These are phyloP conservation scores for Ogataea nakhonphanomensis DNA, from an alignment of 805 yeast species.

Conservation along the genomic window DNA sequence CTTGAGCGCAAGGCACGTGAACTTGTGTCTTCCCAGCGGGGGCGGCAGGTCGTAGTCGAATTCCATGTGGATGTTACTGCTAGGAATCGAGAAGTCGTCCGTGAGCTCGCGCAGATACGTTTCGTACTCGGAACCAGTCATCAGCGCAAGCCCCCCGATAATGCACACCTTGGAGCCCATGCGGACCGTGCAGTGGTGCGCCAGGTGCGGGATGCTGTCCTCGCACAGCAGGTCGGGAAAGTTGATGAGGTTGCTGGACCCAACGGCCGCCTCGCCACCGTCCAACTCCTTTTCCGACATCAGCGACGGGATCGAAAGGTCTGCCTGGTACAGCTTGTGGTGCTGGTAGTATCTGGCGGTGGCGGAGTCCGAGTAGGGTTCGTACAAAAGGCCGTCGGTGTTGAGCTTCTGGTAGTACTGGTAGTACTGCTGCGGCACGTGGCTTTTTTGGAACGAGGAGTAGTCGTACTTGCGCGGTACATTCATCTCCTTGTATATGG, in stretches of 20 bases:
- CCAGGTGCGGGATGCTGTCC: conserved; percentile 39
- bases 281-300: background rate
- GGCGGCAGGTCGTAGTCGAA: conserved; percentile 40
- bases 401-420: conserved; percentile 26
- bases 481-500: conserved; percentile 13
- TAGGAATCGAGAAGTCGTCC: conserved; percentile 31
- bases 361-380: conserved; percentile 15
- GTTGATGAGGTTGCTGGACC: conserved; percentile 23
- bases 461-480: conserved; percentile 2
- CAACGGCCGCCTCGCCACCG: conserved; percentile 4
- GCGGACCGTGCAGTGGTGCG: conserved; percentile 42
- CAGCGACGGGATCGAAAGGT: background rate
- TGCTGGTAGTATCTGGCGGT: conserved; percentile 22
- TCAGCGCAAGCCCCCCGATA: conserved; percentile 43
- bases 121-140: conserved; percentile 24
- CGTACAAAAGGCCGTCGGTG: conserved; percentile 25
- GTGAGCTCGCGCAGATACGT: conserved; percentile 26
- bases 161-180: conserved; percentile 37
- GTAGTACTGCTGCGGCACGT: conserved; percentile 14
- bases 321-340: conserved; percentile 21
- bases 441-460: background rate
- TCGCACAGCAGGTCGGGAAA: conserved; percentile 38
- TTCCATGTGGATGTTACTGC: conserved; percentile 29
- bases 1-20: conserved; percentile 41
- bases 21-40: conserved; percentile 40